Percentiles rank a stretch among this genome's conserved stretches.
Evolutionary conservation across 2,329 filamentous ascomycete genomes (phyloP).

Genomic region (Verticillium nubilum): DNA sequence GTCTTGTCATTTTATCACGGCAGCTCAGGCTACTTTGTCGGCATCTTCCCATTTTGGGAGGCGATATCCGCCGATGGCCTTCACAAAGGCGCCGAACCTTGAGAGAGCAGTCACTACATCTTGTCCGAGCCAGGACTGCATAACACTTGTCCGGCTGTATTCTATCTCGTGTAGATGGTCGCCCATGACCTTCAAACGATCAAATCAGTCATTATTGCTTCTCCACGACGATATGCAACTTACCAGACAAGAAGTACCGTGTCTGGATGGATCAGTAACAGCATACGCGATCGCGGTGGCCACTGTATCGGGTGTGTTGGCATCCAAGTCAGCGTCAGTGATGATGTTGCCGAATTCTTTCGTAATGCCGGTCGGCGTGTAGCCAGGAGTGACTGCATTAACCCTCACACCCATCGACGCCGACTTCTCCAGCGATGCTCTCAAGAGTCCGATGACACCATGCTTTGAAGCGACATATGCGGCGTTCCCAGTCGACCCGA

Average conservation of each 20-base stretch:
- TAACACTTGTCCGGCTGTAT: not conserved
- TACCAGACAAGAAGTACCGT: not conserved
- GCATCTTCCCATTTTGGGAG: not conserved
- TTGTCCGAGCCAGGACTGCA: not conserved
- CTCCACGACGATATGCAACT: not conserved
- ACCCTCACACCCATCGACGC: not conserved
- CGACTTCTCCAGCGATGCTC: not conserved
- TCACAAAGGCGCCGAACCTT: not conserved
- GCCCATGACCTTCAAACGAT: not conserved
- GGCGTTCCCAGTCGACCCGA: slow-evolving; percentile 11
- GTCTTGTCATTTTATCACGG: not conserved
- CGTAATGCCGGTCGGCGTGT: not conserved
- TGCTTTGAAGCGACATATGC: slow-evolving; percentile 15
- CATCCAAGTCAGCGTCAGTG: not conserved
- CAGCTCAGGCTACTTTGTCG: not conserved
- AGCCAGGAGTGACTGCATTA: not conserved
- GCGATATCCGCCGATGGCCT: not conserved
- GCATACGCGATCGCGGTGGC: not conserved
- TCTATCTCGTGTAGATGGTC: not conserved
- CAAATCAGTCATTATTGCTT: not conserved
- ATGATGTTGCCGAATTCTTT: not conserved
- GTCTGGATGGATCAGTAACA: not conserved
- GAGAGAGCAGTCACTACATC: not conserved
- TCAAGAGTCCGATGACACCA: slow-evolving; percentile 11
- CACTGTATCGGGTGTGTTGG: not conserved